Evolutionary conservation across 306 rosid species (phyloP), one percentile per base, ranked within the genome.

Genomic region (Medicago lupulina): DNA sequence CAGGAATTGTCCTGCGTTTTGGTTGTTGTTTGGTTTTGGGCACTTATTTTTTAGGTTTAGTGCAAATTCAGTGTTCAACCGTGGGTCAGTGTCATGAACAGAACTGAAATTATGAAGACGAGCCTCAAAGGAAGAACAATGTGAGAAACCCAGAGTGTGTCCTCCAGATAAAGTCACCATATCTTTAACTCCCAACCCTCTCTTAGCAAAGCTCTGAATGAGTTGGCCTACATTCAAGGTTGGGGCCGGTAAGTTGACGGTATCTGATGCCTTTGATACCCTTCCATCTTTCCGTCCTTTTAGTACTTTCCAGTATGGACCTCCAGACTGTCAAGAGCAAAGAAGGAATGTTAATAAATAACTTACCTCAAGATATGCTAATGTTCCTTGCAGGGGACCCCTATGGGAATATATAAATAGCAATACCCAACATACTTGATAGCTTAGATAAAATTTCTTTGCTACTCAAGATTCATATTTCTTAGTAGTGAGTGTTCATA

Each of bases 271-370:
- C 46, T 55, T 89, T 4, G 97, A 93, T 17, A 87, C 80, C 62
- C 80, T 80, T 76, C 98, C 93, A 64, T 89, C 96, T 88, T 91
- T 93, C 69, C 93, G 86, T 73, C 98, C 98, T 47, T 89, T 88
- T 6, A 79, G 85, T 43, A 86, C 92, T 19, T 80, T 81, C 98
- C 98, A 91, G 60, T 83, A 60, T 9, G 93, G 97, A 5, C 97
- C 98, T 71, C 93, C 96, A 14, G 96, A 90, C 95, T 89, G 73
- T 23, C 21, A 46, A 51, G n/a, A 55, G 31, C 18, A 36, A 62
- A 46, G 17, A 57, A 19, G 63, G 41, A 79, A 63, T 47, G 8
- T 54, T 43, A 64, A 31, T 43, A 17, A 76, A 36, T 47, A 57
- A 59, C 23, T 71, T 46, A 3, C 36, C 38, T 73, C 38, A 57